Evolutionary conservation across 768 basidiomycete genomes (phyloP).

Genomic region (Russula vinacea): DNA sequence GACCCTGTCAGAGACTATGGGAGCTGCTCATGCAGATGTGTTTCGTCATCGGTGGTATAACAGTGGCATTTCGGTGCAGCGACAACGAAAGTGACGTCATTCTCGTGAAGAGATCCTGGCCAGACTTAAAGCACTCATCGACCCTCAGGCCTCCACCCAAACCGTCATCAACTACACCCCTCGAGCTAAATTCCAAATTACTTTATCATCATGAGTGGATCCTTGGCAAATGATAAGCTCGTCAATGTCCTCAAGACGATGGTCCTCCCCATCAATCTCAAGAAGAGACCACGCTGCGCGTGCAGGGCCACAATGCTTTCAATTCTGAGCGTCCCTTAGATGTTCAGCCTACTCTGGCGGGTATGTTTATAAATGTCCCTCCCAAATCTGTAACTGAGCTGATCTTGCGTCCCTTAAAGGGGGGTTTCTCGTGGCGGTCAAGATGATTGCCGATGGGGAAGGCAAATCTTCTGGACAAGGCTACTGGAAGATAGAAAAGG

Average conservation of each 20-base stretch:
- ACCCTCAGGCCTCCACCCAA: not conserved
- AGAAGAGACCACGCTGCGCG: not conserved
- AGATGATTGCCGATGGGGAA: conserved; percentile 41
- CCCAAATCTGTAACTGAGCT: not conserved
- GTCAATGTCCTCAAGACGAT: conserved; percentile 1
- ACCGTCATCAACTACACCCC: not conserved
- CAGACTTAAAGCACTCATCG: not conserved
- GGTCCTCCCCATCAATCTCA: conserved; percentile 39
- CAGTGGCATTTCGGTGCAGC: not conserved
- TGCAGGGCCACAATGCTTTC: conserved; percentile 33
- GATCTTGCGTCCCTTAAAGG: conserved; percentile 30
- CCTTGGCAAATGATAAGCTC: not conserved
- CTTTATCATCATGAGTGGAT: conserved; percentile 6
- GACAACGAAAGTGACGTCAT: conserved; percentile 12
- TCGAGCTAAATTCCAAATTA: not conserved
- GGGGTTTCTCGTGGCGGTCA: conserved; percentile 40
- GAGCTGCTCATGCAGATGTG: no score
- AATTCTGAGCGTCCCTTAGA: conserved; percentile 37
- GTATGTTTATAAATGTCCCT: conserved; percentile 36
- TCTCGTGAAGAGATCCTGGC: not conserved
- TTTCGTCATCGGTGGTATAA: not conserved
- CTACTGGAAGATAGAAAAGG: conserved; percentile 58
- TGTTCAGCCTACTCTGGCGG: conserved; percentile 36
- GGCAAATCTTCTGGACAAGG: conserved; percentile 48
- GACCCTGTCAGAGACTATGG: no score